Evolutionary conservation across 2,329 filamentous ascomycete genomes (phyloP), one percentile per base, ranked within the genome.

Genomic region (Trichoderma afroharzianum): DNA sequence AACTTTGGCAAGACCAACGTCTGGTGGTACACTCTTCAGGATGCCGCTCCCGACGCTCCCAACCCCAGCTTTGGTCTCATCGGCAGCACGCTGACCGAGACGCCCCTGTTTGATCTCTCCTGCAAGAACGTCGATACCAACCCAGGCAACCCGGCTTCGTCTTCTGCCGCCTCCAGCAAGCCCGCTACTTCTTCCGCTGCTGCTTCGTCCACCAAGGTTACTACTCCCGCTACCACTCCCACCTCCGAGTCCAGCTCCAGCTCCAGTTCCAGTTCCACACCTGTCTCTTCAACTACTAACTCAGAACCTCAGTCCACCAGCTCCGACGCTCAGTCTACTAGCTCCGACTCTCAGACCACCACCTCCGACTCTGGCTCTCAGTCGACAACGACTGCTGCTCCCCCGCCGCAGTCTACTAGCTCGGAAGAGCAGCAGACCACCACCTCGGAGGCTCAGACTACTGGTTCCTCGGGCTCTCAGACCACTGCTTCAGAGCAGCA

Each of bases 21-120:
- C 72, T 95, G 90, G 88, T 95, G 92, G 91, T 94, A 91, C 83
- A 93, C 89, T 64, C 87, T 95, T 30, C 89, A 92, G 78, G 92
- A 95, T 75, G 84, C 88, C 57, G 83, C 83, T 53, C 86, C 86
- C 21, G 83, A 82, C 63, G 86, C 86, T 4, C 89, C 91, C 39
- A 88, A 84, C 82, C 91, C 92, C 55, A 90, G 87, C 79, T 95
- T 95, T 76, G 92, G 92, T 70, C 83, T 95, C 75, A 83, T 93
- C 70, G 88, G 88, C 73, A 83, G 82, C 68, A 79, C 83, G 59
- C 79, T 90, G 74, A 82, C 81, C 76, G 83, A 82, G 73, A 87
- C 82, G 61, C 89, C 90, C 28, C 82, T 91, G 39, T 92, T 86
- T 78, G 88, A 92, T 77, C 86, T 92, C 68, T 87, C 86, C 58